Evolutionary conservation across 176 grass and related monocot species (phyloP).

Genomic region (Tillandsia leiboldiana): DNA sequence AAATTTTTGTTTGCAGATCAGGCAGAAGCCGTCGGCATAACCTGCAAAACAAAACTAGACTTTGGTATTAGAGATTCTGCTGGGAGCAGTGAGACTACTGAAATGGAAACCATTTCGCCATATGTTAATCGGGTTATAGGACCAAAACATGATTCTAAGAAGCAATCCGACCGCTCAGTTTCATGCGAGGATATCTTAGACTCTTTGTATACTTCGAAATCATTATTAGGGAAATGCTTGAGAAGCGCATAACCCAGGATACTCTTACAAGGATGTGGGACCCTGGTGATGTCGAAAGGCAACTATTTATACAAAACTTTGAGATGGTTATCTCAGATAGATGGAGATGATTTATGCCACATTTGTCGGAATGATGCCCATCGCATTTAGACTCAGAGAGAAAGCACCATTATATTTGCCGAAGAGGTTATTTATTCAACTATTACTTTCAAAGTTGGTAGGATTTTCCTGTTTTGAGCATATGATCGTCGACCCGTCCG

Average conservation of each 20-base stretch:
- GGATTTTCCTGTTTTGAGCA: too few relatives aligned
- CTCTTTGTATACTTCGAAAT: slow-evolving; percentile 24
- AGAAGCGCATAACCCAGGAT: slow-evolving; percentile 2
- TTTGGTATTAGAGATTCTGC: slow-evolving; percentile 9
- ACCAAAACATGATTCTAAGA: slow-evolving; percentile 12
- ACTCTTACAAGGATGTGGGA: too few relatives aligned
- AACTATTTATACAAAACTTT: too few relatives aligned
- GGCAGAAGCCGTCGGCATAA: slow-evolving; percentile 50
- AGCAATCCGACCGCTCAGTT: slow-evolving; percentile 13
- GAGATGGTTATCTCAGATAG: too few relatives aligned
- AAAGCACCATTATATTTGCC: too few relatives aligned
- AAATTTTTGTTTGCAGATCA: slow-evolving; percentile 77
- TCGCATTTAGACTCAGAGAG: too few relatives aligned
- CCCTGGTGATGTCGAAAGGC: too few relatives aligned
- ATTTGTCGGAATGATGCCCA: too few relatives aligned
- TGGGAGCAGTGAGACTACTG: background rate
- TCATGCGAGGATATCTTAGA: slow-evolving; percentile 37
- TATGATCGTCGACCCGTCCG: too few relatives aligned
- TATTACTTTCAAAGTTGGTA: too few relatives aligned
- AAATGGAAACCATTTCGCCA: background rate
- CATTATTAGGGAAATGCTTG: slow-evolving; percentile 14
- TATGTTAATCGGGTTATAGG: slow-evolving; percentile 6
- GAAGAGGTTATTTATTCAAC: too few relatives aligned
- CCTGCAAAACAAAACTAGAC: slow-evolving; percentile 22
- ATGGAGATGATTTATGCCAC: too few relatives aligned